Percentiles rank a stretch among this genome's conserved stretches.
Conservation (phyloP, 768 basidiomycete species). For the Mycena belliarum region DNA sequence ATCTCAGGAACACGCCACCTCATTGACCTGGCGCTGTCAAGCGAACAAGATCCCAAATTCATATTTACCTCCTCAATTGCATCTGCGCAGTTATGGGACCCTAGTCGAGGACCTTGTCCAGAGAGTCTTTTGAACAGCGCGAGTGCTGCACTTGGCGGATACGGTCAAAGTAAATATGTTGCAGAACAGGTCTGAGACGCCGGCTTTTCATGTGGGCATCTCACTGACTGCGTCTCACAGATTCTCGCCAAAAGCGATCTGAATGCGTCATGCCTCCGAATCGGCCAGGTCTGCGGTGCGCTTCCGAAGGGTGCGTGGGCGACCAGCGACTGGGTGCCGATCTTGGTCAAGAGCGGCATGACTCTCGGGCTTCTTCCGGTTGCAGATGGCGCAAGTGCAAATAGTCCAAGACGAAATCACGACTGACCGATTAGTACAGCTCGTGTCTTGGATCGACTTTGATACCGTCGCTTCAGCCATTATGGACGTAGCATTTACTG, state of each 20-base stretch:
- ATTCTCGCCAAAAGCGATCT: neutral
- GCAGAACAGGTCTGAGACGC: conserved; percentile 15
- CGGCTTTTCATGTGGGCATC: neutral
- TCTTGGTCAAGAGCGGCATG: conserved; percentile 35
- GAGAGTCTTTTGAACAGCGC: conserved; percentile 12
- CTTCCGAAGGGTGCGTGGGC: conserved; percentile 37
- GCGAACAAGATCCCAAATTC: conserved; percentile 9
- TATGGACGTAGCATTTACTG: conserved; percentile 32
- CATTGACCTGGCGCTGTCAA: conserved; percentile 35
- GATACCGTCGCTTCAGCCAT: conserved; percentile 29
- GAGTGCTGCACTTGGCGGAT: neutral
- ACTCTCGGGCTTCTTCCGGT: conserved; percentile 29
- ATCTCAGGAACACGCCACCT: conserved; percentile 42
- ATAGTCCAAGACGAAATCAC: conserved; percentile 2
- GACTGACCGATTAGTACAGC: conserved; percentile 17
- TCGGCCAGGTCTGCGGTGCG: conserved; percentile 41
- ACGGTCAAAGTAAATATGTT: conserved; percentile 13
- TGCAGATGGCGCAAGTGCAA: conserved; percentile 28
- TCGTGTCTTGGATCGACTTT: conserved; percentile 38
- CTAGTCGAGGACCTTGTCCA: conserved; percentile 9
- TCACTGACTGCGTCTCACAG: neutral
- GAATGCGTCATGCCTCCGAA: conserved; percentile 12
- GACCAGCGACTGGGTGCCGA: conserved; percentile 37
- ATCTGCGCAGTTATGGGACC: conserved; percentile 20
- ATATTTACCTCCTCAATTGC: conserved; percentile 22